Evolutionary conservation across 192 early-diverging fungal genomes (phyloP), one percentile per base, ranked within the genome.

Genomic region (Cetraspora pellucida): DNA sequence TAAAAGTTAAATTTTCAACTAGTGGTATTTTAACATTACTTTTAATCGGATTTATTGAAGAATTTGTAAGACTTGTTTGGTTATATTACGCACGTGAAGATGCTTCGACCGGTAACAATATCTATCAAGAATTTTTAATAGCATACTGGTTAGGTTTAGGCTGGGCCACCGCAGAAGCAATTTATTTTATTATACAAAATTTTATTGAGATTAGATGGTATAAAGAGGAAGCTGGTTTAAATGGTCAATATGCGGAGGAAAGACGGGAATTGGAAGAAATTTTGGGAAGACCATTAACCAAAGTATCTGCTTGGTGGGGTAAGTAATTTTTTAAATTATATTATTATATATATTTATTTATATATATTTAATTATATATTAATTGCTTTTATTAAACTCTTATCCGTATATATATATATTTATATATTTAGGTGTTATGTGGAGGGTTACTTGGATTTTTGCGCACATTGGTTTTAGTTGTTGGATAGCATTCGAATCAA

Each of bases 271-370:
- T 67, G 31, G 77, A 75, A 27, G 75, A 68, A 10, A 76, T 77
- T 46, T 74, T 75, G 25, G 76, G 77, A 25, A 78, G 79, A 21
- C 69, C 80, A 6, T 64, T 84, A 1, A 81, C 78, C 10, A 77
- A 79, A 49, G 77, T 82, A 25, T 79, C 81, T 0, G 80, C 83
- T 9, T 84, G 83, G 83, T 84, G 83, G 83, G 81, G 83, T 37
- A 7, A 37, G 37, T 37, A 37, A 37, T 37, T 37, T 37, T 37
- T 1, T 37, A 37, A 1, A 37, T 37, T 1, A 37, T 37, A 37
- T 37, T 37, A 7, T 37, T 37, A 37, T 37, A 37, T 37, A 37
- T 37, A 37, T 37, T 37, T 37, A 37, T 37, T 3, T 37, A 37
- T 37, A 37, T 37, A 37, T 37, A 37, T 37, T 3, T 37, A 37